These are phyloP conservation scores for Rubia peregrina DNA, from an alignment of 305 asterid genomes.

Conservation along the genomic window DNA sequence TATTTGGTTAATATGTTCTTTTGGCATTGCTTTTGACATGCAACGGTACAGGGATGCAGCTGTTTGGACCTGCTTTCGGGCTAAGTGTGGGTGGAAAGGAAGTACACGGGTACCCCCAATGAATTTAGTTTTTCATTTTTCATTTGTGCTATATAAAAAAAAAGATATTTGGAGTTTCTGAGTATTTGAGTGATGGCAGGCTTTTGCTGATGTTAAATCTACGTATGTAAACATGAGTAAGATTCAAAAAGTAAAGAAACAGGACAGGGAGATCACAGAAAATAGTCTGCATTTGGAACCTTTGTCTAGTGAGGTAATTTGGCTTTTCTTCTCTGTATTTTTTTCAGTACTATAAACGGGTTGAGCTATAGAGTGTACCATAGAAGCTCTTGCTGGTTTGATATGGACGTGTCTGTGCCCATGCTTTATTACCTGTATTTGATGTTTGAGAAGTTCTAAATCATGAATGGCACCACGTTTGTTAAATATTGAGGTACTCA, in stretches of 20 bases:
- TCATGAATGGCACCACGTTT: neutral
- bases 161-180: conserved; percentile 1
- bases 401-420: neutral
- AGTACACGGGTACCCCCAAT: conserved; percentile 40
- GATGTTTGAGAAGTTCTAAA: neutral
- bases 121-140: conserved; percentile 3
- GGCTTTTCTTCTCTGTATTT: neutral
- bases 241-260: conserved; percentile 32
- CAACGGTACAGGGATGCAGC: conserved; percentile 53
- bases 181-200: conserved; percentile 39
- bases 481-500: neutral
- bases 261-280: conserved; percentile 45
- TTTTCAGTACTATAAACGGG: neutral
- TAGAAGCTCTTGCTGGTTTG: neutral
- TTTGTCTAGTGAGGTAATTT: conserved; percentile 56
- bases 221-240: conserved; percentile 35
- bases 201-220: conserved; percentile 47
- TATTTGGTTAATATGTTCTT: conserved; percentile 7
- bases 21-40: conserved; percentile 21
- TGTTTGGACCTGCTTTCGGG: conserved; percentile 76
- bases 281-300: conserved; percentile 64
- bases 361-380: neutral
- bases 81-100: conserved; percentile 89
- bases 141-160: neutral
- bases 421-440: neutral